A percentile compares a stretch with the other conserved stretches of the same genome.
phyloP scores from a whole-genome alignment of 345 rosid species.

The Dipteronia sinensis region DNA sequence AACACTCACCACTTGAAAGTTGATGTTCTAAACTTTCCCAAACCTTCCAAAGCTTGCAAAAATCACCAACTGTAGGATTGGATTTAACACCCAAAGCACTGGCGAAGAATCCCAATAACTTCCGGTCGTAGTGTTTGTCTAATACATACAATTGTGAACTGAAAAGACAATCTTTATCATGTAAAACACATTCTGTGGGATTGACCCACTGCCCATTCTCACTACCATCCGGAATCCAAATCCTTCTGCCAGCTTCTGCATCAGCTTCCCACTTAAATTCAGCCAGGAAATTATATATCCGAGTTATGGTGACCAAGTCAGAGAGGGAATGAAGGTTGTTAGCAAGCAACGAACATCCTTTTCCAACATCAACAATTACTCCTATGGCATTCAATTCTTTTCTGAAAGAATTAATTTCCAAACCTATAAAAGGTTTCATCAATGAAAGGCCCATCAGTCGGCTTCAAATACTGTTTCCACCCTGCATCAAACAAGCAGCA shows the following conservation, averaged over 20 bases:
- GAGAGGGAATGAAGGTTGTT: constrained; percentile 38
- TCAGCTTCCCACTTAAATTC: constrained; percentile 37
- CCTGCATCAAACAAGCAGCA: constrained; percentile 46
- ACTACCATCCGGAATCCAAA: constrained; percentile 60
- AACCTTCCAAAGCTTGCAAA: constrained; percentile 63
- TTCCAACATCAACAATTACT: constrained; percentile 37
- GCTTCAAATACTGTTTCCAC: constrained; percentile 41
- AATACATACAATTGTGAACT: constrained; percentile 45
- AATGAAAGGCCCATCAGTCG: constrained; percentile 72
- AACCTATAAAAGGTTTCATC: constrained; percentile 62
- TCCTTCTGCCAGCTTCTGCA: constrained; percentile 20
- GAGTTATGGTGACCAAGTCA: constrained; percentile 40
- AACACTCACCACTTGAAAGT: constrained; percentile 50
- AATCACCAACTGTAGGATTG: constrained; percentile 54
- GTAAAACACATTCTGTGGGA: constrained; percentile 47
- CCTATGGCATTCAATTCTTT: constrained; percentile 53
- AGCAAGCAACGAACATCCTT: constrained; percentile 40
- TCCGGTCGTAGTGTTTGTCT: constrained; percentile 40
- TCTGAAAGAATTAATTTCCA: constrained; percentile 25
- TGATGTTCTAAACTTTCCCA: constrained; percentile 48
- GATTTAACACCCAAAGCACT: constrained; percentile 40
- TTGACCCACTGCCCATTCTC: constrained; percentile 49
- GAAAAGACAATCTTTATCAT: constrained; percentile 56
- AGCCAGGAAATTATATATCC: constrained; percentile 49
- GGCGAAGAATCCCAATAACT: constrained; percentile 41